These are phyloP conservation scores for Eucalyptus cloeziana DNA, from an alignment of 345 rosid species.

Conservation along the genomic window DNA sequence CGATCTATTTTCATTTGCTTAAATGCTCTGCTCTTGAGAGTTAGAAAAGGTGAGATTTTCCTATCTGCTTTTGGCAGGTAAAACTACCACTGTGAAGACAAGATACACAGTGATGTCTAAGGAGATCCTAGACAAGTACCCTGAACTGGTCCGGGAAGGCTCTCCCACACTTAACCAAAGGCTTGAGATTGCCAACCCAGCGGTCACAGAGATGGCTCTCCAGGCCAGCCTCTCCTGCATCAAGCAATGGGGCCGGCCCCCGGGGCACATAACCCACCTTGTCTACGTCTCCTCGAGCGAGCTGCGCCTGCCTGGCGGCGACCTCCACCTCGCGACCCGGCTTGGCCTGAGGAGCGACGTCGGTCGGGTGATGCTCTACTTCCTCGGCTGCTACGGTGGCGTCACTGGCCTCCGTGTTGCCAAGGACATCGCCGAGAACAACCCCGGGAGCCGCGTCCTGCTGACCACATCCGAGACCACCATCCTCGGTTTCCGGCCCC, in stretches of 20 bases:
- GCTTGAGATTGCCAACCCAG: conserved; percentile 82
- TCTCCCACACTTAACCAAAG: conserved; percentile 71
- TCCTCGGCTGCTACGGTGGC: conserved; percentile 86
- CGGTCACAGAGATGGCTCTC: conserved; percentile 76
- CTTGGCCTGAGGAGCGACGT: conserved; percentile 70
- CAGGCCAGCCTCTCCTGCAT: conserved; percentile 78
- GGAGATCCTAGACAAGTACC: conserved; percentile 72
- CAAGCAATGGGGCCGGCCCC: conserved; percentile 79
- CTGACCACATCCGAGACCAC: conserved; percentile 88
- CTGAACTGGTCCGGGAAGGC: conserved; percentile 79
- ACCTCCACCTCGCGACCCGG: conserved; percentile 57
- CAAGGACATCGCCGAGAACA: conserved; percentile 93
- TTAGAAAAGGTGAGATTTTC: neutral
- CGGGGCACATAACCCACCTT: conserved; percentile 69
- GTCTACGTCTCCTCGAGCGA: conserved; percentile 94
- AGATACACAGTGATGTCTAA: conserved; percentile 82
- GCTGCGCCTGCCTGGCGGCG: conserved; percentile 90
- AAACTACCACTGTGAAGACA: conserved; percentile 90
- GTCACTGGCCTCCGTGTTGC: conserved; percentile 91
- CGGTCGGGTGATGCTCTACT: conserved; percentile 77
- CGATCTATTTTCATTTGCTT: neutral
- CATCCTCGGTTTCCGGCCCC: conserved; percentile 85
- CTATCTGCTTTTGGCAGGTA: conserved; percentile 37
- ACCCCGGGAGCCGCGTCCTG: conserved; percentile 78
- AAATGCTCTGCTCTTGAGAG: neutral